These are phyloP conservation scores for Allomyces javanicus DNA, from an alignment of 192 early-diverging fungal species.

Conservation along the genomic window DNA sequence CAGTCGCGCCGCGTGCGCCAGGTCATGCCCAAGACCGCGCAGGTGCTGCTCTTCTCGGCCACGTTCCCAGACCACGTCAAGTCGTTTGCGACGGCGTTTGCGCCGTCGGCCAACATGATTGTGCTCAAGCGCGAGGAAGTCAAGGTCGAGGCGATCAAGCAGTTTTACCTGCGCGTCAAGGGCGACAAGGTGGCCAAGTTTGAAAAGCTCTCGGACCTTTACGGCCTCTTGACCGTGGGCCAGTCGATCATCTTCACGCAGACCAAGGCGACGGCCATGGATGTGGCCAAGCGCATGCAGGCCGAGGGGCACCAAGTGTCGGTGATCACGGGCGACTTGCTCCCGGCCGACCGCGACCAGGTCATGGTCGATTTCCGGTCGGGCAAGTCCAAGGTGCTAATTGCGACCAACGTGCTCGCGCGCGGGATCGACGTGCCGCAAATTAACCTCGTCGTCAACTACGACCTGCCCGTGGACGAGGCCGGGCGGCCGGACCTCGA, in stretches of 20 bases:
- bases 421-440: conserved; percentile 7
- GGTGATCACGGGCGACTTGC: conserved; percentile 34
- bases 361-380: conserved; percentile 5
- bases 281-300: conserved; percentile 52
- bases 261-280: conserved; percentile 77
- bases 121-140: conserved; percentile 69
- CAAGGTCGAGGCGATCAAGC: conserved; percentile 81
- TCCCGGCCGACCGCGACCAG: conserved; percentile 3
- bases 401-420: conserved; percentile 7
- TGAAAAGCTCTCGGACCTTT: conserved; percentile 26
- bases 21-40: conserved; percentile 48
- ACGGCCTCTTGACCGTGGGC: conserved; percentile 24
- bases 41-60: conserved; percentile 86
- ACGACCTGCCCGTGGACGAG: conserved; percentile 5
- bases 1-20: conserved; percentile 70
- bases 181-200: conserved; percentile 46
- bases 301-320: conserved; percentile 65
- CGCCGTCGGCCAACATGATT: conserved; percentile 71
- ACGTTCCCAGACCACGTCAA: conserved; percentile 70
- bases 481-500: conserved; percentile 5
- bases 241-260: conserved; percentile 87
- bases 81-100: conserved; percentile 57
- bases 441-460: conserved; percentile 9
- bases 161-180: conserved; percentile 91
- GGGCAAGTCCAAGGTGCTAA: conserved; percentile 8